Evolutionary conservation across 2,329 filamentous ascomycete species (phyloP), one percentile per base, ranked within the genome.

Genomic region (Helotiales sp.): DNA sequence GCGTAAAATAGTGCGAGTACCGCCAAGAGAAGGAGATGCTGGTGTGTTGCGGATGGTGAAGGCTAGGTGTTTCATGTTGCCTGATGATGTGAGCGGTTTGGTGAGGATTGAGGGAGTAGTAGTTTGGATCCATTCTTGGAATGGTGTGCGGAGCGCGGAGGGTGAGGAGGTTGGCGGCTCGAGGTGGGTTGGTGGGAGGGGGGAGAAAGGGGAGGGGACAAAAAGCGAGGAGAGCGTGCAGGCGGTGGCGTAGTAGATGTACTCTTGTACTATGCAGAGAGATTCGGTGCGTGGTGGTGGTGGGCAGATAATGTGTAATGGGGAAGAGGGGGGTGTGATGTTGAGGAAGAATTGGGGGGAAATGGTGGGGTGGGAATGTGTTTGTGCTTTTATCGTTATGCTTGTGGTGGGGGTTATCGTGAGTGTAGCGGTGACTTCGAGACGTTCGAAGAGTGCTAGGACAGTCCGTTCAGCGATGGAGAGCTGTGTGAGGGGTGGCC

Each of bases 381-480:
- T 77, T 65, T 72, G 76, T 32, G 80, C 74, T 49, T 71, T 76
- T 43, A 83, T 76, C 26, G 72, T 78, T 65, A 82, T 77, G 11
- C 76, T 79, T 66, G 68, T 72, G 20, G 60, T 63, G 1, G 64
- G 66, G 7, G 66, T 68, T 45, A 85, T 74, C 1, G 74, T 73
- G 45, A 84, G 77, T 0, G 74, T 73, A 40, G 81, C 78, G 3
- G 78, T 78, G 0, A 80, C 81, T 69, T 84, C 80, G 1, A 84
- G 75, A 8, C 79, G 79, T 4, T 76, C 73, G 8, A 81, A 76
- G 63, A 85, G 80, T 1, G 77, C 73, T 43, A 77, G 75, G 2
- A 85, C 73, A 1, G 83, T 77, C 1, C 75, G 69, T 70, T 85
- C 83, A 22, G 74, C 70, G 17, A 70, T 55, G 65, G 70, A 40